Percentiles rank a stretch among this genome's conserved stretches.
Conservation (phyloP, 495 filamentous ascomycete species). For the Aspergillus sclerotioniger region DNA sequence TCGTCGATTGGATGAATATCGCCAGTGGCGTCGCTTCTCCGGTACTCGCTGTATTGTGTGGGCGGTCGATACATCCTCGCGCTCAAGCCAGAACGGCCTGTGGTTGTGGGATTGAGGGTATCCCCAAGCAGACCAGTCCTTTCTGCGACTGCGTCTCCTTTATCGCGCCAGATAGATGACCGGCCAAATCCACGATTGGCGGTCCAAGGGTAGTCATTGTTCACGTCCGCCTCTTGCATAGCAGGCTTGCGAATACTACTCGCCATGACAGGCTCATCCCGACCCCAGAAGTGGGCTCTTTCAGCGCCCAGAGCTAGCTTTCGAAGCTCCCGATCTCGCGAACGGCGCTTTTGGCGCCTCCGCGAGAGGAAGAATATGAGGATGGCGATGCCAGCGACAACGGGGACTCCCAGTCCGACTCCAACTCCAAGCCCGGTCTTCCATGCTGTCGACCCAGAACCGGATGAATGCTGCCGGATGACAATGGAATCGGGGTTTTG, state of each 20-base stretch:
- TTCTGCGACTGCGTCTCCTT: conserved; percentile 41
- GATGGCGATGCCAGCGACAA: conserved; percentile 48
- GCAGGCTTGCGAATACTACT: conserved; percentile 39
- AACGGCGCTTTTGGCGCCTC: conserved; percentile 43
- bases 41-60: conserved; percentile 43
- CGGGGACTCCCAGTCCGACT: conserved; percentile 62
- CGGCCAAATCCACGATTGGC: conserved; percentile 29
- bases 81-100: conserved; percentile 29
- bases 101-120: conserved; percentile 53
- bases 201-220: conserved; percentile 37
- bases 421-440: conserved; percentile 73
- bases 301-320: conserved; percentile 51
- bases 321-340: conserved; percentile 52
- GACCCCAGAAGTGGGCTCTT: conserved; percentile 42
- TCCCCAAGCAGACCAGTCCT: conserved; percentile 56
- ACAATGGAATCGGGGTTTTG: conserved; percentile 46
- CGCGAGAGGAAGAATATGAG: conserved; percentile 59
- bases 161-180: conserved; percentile 29
- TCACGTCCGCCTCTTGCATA: conserved; percentile 24
- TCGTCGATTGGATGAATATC: conserved; percentile 68
- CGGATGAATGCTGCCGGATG: background rate
- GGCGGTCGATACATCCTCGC: conserved; percentile 26
- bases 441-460: conserved; percentile 35
- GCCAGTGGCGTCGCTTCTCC: conserved; percentile 45
- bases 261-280: conserved; percentile 32